Conservation (phyloP, 371 early-diverging fungal genomes). For the Mucor ambiguus region DNA sequence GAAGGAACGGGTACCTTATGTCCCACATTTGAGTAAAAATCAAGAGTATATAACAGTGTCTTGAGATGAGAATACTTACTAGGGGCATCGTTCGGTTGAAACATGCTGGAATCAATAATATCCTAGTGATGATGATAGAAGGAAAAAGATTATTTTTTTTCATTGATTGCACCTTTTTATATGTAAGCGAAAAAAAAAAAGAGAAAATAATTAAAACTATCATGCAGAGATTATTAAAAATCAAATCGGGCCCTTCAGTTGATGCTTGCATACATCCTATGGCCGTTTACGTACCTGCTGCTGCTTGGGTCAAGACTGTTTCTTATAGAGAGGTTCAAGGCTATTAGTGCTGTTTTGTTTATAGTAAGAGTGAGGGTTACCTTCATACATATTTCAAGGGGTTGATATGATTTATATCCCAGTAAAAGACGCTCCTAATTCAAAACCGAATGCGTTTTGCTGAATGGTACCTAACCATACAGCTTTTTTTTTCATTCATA, state of each 20-base stretch:
- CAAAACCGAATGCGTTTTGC: not conserved
- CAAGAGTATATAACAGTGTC: not conserved
- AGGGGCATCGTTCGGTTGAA: not conserved
- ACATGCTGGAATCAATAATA: not conserved
- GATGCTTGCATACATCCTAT: not conserved
- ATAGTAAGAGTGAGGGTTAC: not conserved
- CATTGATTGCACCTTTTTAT: not conserved
- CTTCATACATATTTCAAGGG: not conserved
- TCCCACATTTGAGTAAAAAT: not conserved
- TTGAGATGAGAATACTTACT: not conserved
- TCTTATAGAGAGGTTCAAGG: not conserved
- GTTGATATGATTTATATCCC: not conserved
- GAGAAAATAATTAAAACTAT: not conserved
- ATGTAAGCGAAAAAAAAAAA: not conserved
- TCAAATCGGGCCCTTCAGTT: not conserved
- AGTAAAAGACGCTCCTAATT: not conserved
- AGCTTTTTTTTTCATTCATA: not conserved
- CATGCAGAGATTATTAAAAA: not conserved
- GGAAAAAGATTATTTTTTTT: not conserved
- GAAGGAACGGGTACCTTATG: conserved; percentile 18
- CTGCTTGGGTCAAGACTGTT: not conserved
- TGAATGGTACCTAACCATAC: not conserved
- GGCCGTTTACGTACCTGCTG: not conserved
- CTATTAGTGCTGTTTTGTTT: not conserved
- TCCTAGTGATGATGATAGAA: not conserved